phyloP scores from a whole-genome alignment of 2,329 filamentous ascomycete species.

The Escovopsis sp. region DNA sequence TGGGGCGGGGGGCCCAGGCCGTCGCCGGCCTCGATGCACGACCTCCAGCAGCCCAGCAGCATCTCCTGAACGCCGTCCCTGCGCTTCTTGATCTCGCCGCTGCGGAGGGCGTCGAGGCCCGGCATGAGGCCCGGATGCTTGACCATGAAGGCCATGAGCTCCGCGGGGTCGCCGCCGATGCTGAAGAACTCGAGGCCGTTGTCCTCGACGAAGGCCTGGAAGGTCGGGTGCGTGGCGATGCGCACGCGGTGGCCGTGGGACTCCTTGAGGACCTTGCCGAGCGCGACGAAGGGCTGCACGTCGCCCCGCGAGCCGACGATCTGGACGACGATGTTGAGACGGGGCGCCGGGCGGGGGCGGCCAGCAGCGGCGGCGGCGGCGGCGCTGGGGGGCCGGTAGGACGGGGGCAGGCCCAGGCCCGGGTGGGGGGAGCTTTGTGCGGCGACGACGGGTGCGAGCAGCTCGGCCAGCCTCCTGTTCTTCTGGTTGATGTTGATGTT shows the following conservation, averaged over 20 bases:
- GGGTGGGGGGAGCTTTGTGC: constrained; percentile 38
- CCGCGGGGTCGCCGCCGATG: constrained; percentile 61
- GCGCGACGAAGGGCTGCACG: constrained; percentile 60
- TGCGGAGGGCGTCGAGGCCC: constrained; percentile 59
- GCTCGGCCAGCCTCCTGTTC: constrained; percentile 46
- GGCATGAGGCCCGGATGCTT: constrained; percentile 80
- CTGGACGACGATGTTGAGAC: constrained; percentile 58
- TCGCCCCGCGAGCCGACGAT: constrained; percentile 63
- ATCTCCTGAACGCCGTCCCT: constrained; percentile 65
- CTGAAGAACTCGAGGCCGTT: constrained; percentile 62
- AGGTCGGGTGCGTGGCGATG: constrained; percentile 57
- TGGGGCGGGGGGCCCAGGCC: constrained; percentile 37
- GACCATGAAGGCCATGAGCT: constrained; percentile 82
- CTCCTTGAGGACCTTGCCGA: constrained; percentile 49
- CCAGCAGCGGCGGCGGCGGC: constrained; percentile 37
- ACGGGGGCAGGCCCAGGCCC: constrained; percentile 43
- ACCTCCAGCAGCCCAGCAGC: constrained; percentile 73
- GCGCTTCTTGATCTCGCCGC: constrained; percentile 61
- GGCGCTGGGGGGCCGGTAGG: constrained; percentile 60
- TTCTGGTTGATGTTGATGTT: constrained; percentile 69
- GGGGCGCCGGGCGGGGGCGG: constrained; percentile 38
- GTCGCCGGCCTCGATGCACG: constrained; percentile 67
- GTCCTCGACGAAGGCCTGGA: constrained; percentile 52
- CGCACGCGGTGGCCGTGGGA: constrained; percentile 57
- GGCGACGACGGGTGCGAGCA: constrained; percentile 50